phyloP scores from a whole-genome alignment of 441 rosid genomes.

The Gossypium trilobum region DNA sequence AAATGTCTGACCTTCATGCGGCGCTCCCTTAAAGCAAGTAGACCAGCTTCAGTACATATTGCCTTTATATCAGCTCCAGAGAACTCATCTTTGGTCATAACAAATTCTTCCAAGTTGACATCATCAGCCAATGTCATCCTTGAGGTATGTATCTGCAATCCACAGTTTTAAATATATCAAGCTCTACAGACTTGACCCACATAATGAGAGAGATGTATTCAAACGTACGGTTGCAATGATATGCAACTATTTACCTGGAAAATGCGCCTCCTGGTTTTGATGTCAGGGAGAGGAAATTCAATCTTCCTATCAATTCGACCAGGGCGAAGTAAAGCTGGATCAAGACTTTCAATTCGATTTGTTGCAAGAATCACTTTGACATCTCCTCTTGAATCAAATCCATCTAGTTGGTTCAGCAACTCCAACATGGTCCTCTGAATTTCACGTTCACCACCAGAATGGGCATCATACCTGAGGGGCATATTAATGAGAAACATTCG shows the following conservation, averaged over 20 bases:
- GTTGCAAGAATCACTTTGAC: no score
- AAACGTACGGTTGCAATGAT: not conserved
- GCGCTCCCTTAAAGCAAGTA: conserved; percentile 85
- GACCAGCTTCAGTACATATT: conserved; percentile 85
- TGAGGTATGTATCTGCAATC: conserved; percentile 73
- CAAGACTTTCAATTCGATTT: no score
- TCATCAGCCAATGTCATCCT: conserved; percentile 21
- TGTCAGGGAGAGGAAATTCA: no score
- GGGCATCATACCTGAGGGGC: conserved; percentile 61
- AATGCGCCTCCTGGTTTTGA: no score
- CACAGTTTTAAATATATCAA: not conserved
- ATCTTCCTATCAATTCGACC: no score
- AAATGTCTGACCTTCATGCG: conserved; percentile 70
- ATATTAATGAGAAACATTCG: not conserved
- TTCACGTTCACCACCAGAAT: conserved; percentile 74
- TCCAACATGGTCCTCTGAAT: no score
- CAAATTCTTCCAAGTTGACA: not conserved
- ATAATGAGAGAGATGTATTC: no score
- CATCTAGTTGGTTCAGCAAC: no score
- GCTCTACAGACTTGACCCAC: not conserved
- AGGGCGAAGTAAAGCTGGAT: no score
- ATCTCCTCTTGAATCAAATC: no score
- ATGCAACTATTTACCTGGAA: conserved; percentile 35
- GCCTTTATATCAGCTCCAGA: not conserved
- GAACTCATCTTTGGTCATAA: not conserved